Conservation (phyloP, 257 asterid species). For the Penstemon eatonii region DNA sequence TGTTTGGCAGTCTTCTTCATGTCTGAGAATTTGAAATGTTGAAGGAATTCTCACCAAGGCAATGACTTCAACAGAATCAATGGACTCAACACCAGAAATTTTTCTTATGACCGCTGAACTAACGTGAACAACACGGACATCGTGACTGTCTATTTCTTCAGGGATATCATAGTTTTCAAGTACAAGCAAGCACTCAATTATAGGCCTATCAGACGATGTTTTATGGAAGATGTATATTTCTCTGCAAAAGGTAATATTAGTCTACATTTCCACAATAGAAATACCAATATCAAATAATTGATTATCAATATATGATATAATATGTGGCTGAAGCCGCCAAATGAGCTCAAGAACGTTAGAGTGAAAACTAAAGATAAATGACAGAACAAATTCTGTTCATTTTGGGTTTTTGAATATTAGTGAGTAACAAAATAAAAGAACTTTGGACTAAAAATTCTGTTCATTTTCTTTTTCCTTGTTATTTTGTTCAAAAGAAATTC, state of each 20-base stretch:
- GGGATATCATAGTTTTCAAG: constrained; percentile 58
- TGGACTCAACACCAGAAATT: constrained; percentile 77
- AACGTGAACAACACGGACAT: constrained; percentile 49
- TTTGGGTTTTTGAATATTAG: no score
- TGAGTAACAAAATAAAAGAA: no score
- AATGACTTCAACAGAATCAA: constrained; percentile 67
- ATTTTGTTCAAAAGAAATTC: no score
- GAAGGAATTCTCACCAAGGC: constrained; percentile 80
- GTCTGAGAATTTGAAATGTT: constrained; percentile 47
- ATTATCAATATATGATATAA: no score
- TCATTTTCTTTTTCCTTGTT: no score
- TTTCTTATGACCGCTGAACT: constrained; percentile 70
- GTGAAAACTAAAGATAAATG: not conserved
- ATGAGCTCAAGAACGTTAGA: not conserved
- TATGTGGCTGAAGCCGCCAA: not conserved
- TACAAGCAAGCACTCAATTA: constrained; percentile 70
- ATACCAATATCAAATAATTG: not conserved
- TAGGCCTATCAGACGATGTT: constrained; percentile 36
- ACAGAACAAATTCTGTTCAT: no score
- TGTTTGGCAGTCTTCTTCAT: constrained; percentile 39
- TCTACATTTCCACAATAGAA: constrained; percentile 7
- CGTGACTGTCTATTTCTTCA: constrained; percentile 46
- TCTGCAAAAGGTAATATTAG: constrained; percentile 44
- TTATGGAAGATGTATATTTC: constrained; percentile 59
- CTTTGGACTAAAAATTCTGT: no score